Evolutionary conservation across 306 rosid species (phyloP), one percentile per base, ranked within the genome.

Genomic region (Argentina anserina): DNA sequence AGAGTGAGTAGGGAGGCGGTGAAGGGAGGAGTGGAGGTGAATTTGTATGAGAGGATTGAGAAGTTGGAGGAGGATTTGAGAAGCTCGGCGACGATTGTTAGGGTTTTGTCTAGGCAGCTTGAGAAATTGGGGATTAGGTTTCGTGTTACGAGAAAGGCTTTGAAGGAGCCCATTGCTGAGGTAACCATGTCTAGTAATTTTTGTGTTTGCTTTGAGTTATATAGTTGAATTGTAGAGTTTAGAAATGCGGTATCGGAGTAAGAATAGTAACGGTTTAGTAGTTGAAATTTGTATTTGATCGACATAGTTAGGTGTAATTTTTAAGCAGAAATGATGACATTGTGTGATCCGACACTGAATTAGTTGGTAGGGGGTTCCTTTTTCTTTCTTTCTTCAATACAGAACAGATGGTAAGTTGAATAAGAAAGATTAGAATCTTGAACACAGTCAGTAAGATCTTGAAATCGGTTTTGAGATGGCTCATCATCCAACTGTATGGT

Each of bases 51-150:
- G 83, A 83, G 96, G 84, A 72, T 94, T 73, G 93, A 84, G 83
- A 91, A 87, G 75, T 77, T 94, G 83, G 97, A 94, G 71, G 95
- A 80, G 79, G 97, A 94, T 78, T 79, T 89, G 77, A 83, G 73
- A 81, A 91, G 81, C 70, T 80, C 90, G 13, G 72, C 75, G 1
- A 83, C 86, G 1, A 71, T 88, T 40, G 62, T 84, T 73, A 81
- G 87, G 85, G 95, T 78, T 72, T 76, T 94, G 82, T 88, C 96
- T 3, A 84, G 98, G 77, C 90, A 94, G 86, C 86, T 91, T 60
- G 97, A 94, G 90, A 94, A 94, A 79, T 80, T 94, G 88, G 92
- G 95, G 41, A 75, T 89, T 65, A 72, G 95, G 77, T 94, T 91
- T 83, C 86, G 89, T 62, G 80, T 91, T 42, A 89, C 95, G 2